Evolutionary conservation across 1,284 basidiomycete genomes (phyloP).

Genomic region (Sporisorium sorghi): DNA sequence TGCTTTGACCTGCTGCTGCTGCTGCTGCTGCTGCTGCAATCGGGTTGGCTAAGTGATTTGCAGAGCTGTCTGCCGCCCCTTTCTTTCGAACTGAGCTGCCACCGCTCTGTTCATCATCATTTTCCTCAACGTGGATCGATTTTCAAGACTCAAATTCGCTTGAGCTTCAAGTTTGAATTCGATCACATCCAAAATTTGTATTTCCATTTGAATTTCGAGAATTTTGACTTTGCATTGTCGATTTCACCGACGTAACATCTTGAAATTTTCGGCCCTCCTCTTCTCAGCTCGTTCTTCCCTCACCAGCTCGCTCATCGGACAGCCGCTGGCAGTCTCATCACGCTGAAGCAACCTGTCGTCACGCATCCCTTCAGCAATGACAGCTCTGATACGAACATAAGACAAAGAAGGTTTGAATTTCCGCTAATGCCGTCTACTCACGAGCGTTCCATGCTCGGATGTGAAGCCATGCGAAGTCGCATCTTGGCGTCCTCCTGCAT

Average conservation of each 20-base stretch:
- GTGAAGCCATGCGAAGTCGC: conserved; percentile 34
- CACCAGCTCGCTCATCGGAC: background rate
- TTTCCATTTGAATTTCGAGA: background rate
- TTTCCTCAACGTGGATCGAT: conserved; percentile 19
- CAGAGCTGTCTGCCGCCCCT: conserved; percentile 28
- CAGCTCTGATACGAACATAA: too few species aligned
- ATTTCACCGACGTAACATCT: background rate
- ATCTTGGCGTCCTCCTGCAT: conserved; percentile 25
- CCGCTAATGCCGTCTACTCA: background rate
- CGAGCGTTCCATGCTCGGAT: background rate
- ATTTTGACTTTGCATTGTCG: background rate
- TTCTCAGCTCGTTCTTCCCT: background rate
- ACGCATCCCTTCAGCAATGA: too few species aligned
- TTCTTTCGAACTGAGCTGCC: conserved; percentile 3
- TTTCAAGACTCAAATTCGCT: conserved; percentile 4
- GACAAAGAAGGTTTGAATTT: too few species aligned
- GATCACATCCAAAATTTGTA: conserved; percentile 29
- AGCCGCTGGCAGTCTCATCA: background rate
- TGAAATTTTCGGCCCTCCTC: background rate
- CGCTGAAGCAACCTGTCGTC: background rate
- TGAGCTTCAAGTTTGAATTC: conserved; percentile 8
- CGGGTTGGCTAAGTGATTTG: conserved; percentile 14
- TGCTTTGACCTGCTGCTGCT: too few species aligned
- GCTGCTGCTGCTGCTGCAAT: too few species aligned
- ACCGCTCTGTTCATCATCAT: background rate